Evolutionary conservation across 2,329 filamentous ascomycete species (phyloP).

Genomic region (Canariomyces notabilis): DNA sequence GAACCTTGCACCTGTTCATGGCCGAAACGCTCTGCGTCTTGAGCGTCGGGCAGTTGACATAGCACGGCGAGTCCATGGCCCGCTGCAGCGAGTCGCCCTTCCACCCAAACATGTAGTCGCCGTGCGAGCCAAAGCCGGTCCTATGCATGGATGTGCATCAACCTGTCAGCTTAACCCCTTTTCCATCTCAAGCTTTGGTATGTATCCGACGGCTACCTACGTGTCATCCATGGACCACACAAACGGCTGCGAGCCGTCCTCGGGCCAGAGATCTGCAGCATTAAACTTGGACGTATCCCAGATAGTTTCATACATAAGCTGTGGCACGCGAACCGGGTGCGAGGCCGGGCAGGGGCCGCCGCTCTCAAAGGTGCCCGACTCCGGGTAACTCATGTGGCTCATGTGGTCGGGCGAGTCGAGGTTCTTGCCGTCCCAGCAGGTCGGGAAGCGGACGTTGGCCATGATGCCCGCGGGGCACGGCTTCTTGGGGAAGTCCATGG

Average conservation of each 20-base stretch:
- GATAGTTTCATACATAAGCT: slow-evolving; percentile 34
- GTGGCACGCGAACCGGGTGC: slow-evolving; percentile 33
- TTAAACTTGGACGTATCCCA: slow-evolving; percentile 23
- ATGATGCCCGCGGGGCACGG: slow-evolving; percentile 33
- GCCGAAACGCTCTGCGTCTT: slow-evolving; percentile 22
- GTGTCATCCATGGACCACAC: slow-evolving; percentile 21
- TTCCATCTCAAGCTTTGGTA: not conserved
- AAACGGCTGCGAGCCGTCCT: slow-evolving; percentile 22
- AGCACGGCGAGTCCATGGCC: slow-evolving; percentile 24
- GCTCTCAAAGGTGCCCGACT: slow-evolving; percentile 23
- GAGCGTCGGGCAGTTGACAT: slow-evolving; percentile 25
- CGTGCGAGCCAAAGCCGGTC: slow-evolving; percentile 21
- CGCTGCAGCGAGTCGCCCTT: slow-evolving; percentile 21
- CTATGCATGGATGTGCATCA: too few relatives aligned
- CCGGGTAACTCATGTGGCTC: slow-evolving; percentile 37
- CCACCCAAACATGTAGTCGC: slow-evolving; percentile 24
- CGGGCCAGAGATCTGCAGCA: slow-evolving; percentile 19
- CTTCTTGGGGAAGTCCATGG: slow-evolving; percentile 34
- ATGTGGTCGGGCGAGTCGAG: slow-evolving; percentile 49
- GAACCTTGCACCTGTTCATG: slow-evolving; percentile 21
- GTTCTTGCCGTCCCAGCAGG: slow-evolving; percentile 58
- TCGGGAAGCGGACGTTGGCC: slow-evolving; percentile 41
- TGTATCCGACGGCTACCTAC: slow-evolving; percentile 1
- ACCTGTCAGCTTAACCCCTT: slow-evolving; percentile 6
- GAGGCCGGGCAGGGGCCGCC: slow-evolving; percentile 28